Evolutionary conservation across 2,329 filamentous ascomycete genomes (phyloP).

Genomic region (Colletotrichum coccodes): DNA sequence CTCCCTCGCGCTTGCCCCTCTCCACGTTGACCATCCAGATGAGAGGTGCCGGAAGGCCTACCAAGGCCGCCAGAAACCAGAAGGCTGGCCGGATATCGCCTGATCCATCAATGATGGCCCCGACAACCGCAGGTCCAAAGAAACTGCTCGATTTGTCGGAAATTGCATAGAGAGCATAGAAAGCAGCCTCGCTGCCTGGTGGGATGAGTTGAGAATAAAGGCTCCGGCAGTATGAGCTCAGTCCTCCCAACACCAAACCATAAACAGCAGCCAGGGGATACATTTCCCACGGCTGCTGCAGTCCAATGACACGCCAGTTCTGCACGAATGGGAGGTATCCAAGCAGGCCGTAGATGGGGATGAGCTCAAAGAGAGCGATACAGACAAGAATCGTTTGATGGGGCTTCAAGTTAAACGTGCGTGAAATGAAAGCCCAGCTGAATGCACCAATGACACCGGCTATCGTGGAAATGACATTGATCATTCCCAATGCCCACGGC

Average conservation of each 20-base stretch:
- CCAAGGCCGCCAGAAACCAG: constrained; percentile 88
- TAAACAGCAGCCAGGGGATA: constrained; percentile 91
- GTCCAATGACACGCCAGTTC: constrained; percentile 78
- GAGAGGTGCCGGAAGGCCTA: constrained; percentile 84
- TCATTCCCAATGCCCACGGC: constrained; percentile 86
- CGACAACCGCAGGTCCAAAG: constrained; percentile 94
- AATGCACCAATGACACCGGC: constrained; percentile 90
- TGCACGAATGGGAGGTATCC: constrained; percentile 87
- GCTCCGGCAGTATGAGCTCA: constrained; percentile 91
- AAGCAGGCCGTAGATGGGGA: constrained; percentile 89
- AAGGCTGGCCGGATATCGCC: constrained; percentile 89
- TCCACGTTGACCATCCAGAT: constrained; percentile 89
- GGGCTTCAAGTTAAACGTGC: constrained; percentile 74
- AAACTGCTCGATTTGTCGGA: constrained; percentile 86
- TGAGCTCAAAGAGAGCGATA: constrained; percentile 89
- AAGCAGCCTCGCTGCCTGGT: constrained; percentile 92
- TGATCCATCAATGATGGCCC: constrained; percentile 86
- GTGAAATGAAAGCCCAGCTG: constrained; percentile 85
- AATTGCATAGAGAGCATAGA: constrained; percentile 96
- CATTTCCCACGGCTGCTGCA: constrained; percentile 98
- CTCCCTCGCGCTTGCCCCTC: constrained; percentile 76
- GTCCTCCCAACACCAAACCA: constrained; percentile 91
- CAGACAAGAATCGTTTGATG: constrained; percentile 93
- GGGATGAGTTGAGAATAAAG: constrained; percentile 95
- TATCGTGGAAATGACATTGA: constrained; percentile 90